Base-by-base conservation (phyloP, 1,284 basidiomycete genomes). In the Stygiomarasmius scandens region DNA sequence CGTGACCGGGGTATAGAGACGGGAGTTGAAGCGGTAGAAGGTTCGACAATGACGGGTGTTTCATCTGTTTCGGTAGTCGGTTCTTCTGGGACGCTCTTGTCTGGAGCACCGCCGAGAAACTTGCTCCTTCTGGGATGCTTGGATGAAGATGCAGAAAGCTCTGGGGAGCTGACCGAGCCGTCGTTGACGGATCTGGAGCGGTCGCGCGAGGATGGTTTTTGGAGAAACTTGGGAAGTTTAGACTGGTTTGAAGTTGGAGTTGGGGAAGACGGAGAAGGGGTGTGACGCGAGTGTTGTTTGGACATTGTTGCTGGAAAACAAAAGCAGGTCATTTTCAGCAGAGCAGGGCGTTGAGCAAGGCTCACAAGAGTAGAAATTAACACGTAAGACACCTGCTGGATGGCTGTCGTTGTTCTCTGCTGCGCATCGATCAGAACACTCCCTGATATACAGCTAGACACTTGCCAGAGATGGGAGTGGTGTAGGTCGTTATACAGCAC, bases 201-300 rank as follows among this genome's bases (percentile, higher is more conserved):
- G 73, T 87, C 86, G 54, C 85, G 77, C 49, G 69, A 74, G 24
- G 60, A 52, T 66, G 79, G 76, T 64, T 86, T 88, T 68, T 86
- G 83, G 11, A 89, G 75, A 66, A 89, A 87, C 66, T 82, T 87
- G 66, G 85, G 78, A 19, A 89, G 73, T 69, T 87, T 89, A 29
- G 83, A 82, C 51, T 69, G 55, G 34, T 70, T 66, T 29, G 67
- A 68, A 34, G 68, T 64, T 22, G 68, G 66, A 48, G 67, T 61
- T 12, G 74, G 69, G 19, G 74, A 71, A 50, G 74, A 62, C 23
- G 74, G 69, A 25, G 71, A 67, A 46, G 71, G 68, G 9, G 70
- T 67, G 47, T 73, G 73, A 63, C 73, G 75, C 54, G 74, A 62
- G 54, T 72, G 71, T 63, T 74, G 73, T 50, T 60, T 67, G 46